Conservation (phyloP, 768 basidiomycete genomes). For the Pisolithus albus region DNA sequence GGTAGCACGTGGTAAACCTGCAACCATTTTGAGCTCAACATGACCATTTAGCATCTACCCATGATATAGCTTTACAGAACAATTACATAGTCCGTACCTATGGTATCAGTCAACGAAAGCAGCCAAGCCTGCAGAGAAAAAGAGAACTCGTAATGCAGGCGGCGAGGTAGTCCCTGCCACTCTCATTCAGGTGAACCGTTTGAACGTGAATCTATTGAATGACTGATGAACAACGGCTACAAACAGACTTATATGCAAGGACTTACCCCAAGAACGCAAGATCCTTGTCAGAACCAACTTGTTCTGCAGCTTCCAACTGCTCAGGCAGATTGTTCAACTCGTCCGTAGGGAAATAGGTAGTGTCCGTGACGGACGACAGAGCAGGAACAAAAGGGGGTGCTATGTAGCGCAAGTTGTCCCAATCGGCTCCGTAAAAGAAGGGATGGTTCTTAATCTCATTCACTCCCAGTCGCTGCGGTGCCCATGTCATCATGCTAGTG, state of each 20-base stretch:
- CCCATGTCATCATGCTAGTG: conserved; percentile 78
- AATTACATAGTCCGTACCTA: conserved; percentile 24
- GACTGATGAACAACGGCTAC: conserved; percentile 1
- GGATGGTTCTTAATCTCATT: conserved; percentile 89
- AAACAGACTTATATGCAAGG: neutral
- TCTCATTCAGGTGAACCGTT: conserved; percentile 46
- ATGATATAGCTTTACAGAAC: conserved; percentile 12
- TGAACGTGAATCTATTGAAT: conserved; percentile 73
- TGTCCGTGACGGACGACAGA: conserved; percentile 86
- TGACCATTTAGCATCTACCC: too few relatives aligned
- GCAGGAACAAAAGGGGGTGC: conserved; percentile 95
- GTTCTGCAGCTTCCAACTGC: conserved; percentile 53
- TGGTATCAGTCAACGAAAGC: conserved; percentile 17
- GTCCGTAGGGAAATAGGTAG: conserved; percentile 94
- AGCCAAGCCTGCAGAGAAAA: neutral
- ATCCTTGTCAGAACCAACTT: conserved; percentile 59
- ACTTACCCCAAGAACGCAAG: conserved; percentile 60
- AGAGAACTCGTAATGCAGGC: neutral
- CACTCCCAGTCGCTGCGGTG: conserved; percentile 64
- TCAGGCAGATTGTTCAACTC: conserved; percentile 70
- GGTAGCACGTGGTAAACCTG: too few relatives aligned
- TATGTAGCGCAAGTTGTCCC: conserved; percentile 85
- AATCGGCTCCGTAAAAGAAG: conserved; percentile 95
- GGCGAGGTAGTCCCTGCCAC: neutral
- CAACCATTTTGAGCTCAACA: too few relatives aligned